Evolutionary conservation across 2,329 filamentous ascomycete genomes (phyloP).

Genomic region (Tolypocladium endophyticum): DNA sequence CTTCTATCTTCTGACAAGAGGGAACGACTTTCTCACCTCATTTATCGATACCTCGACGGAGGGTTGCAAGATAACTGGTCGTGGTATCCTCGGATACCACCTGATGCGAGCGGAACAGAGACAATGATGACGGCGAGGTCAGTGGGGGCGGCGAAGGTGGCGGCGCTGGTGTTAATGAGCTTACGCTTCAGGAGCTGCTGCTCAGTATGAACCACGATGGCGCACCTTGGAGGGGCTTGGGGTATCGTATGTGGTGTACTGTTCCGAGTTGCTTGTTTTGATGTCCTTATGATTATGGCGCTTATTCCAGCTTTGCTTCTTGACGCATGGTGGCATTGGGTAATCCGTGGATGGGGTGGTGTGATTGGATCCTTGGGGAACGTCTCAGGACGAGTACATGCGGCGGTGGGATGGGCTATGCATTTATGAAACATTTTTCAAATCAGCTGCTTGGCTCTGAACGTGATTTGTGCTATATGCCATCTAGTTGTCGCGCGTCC

Average conservation of each 20-base stretch:
- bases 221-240: neutral
- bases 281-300: neutral
- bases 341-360: conserved; percentile 1
- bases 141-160: neutral
- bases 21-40: neutral
- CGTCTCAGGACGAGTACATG: neutral
- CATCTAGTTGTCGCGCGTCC: neutral
- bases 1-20: neutral
- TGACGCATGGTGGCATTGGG: conserved; percentile 4
- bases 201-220: conserved; percentile 1
- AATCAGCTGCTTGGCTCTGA: neutral
- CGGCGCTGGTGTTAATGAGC: neutral
- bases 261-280: conserved; percentile 3
- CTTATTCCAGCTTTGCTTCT: neutral
- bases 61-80: neutral
- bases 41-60: neutral
- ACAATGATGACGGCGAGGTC: neutral
- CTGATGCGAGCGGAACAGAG: neutral
- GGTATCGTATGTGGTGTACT: conserved; percentile 3
- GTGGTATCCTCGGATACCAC: neutral
- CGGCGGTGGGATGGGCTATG: neutral
- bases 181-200: neutral
- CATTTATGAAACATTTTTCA: neutral
- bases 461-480: neutral
- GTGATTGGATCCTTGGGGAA: neutral